Conservation (phyloP, 495 filamentous ascomycete genomes). For the Aspergillus homomorphus region DNA sequence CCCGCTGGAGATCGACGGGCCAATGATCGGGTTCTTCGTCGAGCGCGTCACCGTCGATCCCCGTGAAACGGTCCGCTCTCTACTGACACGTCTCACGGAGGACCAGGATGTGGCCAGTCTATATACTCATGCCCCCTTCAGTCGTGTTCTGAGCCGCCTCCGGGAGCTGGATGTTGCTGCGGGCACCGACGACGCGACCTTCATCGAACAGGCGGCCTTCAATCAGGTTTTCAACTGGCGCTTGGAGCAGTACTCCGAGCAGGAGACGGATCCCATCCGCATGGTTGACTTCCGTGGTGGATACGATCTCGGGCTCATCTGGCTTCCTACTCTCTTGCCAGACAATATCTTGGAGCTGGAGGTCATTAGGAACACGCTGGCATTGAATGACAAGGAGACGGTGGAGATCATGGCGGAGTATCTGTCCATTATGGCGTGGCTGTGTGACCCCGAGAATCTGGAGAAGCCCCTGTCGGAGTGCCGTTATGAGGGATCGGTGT, state of each 20-base stretch:
- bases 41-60: slow-evolving; percentile 1
- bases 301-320: slow-evolving; percentile 11
- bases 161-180: not conserved
- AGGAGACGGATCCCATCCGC: not conserved
- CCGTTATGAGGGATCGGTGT: not conserved
- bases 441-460: slow-evolving; percentile 7
- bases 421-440: slow-evolving; percentile 9
- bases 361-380: slow-evolving; percentile 6
- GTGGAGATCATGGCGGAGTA: slow-evolving; percentile 6
- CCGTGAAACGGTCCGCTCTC: slow-evolving; percentile 1
- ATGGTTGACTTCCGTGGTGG: slow-evolving; percentile 1
- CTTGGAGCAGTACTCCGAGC: not conserved
- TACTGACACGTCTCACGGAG: slow-evolving; percentile 1
- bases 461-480: slow-evolving; percentile 1
- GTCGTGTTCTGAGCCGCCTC: not conserved
- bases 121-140: slow-evolving; percentile 11
- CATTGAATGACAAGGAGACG: not conserved
- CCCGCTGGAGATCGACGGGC: slow-evolving; percentile 12
- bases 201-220: not conserved
- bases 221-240: slow-evolving; percentile 3
- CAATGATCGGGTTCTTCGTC: slow-evolving; percentile 2
- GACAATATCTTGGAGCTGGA: slow-evolving; percentile 6
- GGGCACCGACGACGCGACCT: not conserved
- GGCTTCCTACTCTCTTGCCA: slow-evolving; percentile 5
- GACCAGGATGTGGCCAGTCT: slow-evolving; percentile 6